These are phyloP conservation scores for Ogataea ramenticola DNA, from an alignment of 805 yeast genomes.

Conservation along the genomic window DNA sequence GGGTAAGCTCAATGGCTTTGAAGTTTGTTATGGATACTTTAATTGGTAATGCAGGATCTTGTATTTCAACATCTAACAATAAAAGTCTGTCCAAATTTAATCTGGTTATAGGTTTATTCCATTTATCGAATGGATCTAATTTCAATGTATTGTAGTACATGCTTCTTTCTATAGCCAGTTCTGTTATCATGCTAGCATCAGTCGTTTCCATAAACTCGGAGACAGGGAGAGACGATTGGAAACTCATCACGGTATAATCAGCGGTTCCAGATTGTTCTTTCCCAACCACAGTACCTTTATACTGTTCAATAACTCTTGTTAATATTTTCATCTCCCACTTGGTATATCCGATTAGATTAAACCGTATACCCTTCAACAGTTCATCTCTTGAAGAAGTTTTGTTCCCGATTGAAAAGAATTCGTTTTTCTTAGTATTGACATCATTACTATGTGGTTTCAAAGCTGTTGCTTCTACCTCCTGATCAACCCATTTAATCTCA, in stretches of 20 bases:
- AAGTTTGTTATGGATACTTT: slow-evolving; percentile 23
- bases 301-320: slow-evolving; percentile 15
- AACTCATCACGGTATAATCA: slow-evolving; percentile 14
- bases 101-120: slow-evolving; percentile 15
- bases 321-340: slow-evolving; percentile 12
- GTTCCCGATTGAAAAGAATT: slow-evolving; percentile 6
- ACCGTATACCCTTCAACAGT: slow-evolving; percentile 11
- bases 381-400: slow-evolving; percentile 1
- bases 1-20: slow-evolving; percentile 23
- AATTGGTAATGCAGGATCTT: slow-evolving; percentile 2
- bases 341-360: slow-evolving; percentile 14
- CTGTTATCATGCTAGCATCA: slow-evolving; percentile 13
- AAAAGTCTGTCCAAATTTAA: not conserved
- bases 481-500: slow-evolving; percentile 4
- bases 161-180: slow-evolving; percentile 23
- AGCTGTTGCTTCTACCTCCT: not conserved
- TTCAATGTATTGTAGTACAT: slow-evolving; percentile 13
- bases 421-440: not conserved
- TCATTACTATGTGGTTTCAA: not conserved
- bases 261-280: not conserved
- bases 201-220: too few relatives aligned
- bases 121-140: slow-evolving; percentile 9
- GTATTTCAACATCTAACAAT: too few relatives aligned
- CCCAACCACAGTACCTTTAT: slow-evolving; percentile 13
- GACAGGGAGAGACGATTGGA: slow-evolving; percentile 2